Evolutionary conservation across 768 basidiomycete species (phyloP).

Genomic region (Myochromella boudieri): DNA sequence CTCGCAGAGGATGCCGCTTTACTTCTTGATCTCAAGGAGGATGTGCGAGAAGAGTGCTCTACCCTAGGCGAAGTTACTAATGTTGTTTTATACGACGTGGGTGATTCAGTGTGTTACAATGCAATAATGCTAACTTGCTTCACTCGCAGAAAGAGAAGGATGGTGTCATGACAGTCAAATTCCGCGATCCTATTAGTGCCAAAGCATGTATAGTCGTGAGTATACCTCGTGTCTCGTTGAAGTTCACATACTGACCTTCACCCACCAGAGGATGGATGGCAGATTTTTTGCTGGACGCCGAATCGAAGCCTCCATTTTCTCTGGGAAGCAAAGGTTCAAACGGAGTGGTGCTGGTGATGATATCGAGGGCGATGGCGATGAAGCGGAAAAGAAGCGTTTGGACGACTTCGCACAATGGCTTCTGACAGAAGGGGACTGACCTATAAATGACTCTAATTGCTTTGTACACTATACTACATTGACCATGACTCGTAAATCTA

Average conservation of each 20-base stretch:
- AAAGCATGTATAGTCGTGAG: constrained; percentile 87
- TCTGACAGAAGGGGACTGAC: constrained; percentile 72
- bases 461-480: constrained; percentile 22
- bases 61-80: constrained; percentile 93
- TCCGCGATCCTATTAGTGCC: constrained; percentile 88
- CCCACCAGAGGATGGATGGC: constrained; percentile 85
- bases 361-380: constrained; percentile 61
- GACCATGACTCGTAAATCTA: constrained; percentile 15
- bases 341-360: constrained; percentile 73
- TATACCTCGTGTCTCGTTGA: constrained; percentile 13
- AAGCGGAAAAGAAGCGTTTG: constrained; percentile 79
- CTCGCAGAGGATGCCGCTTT: constrained; percentile 84
- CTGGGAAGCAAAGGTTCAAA: constrained; percentile 79
- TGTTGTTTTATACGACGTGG: constrained; percentile 91
- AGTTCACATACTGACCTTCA: not conserved
- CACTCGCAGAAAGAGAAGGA: constrained; percentile 78
- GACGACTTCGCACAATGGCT: constrained; percentile 91
- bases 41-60: constrained; percentile 92
- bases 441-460: constrained; percentile 10
- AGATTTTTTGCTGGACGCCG: constrained; percentile 85
- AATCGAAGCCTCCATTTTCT: constrained; percentile 79
- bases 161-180: constrained; percentile 96
- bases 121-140: not conserved
- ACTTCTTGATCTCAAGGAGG: constrained; percentile 91
- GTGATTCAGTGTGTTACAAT: constrained; percentile 26